phyloP scores from a whole-genome alignment of 2,329 filamentous ascomycete species.

The Chalara sp. region DNA sequence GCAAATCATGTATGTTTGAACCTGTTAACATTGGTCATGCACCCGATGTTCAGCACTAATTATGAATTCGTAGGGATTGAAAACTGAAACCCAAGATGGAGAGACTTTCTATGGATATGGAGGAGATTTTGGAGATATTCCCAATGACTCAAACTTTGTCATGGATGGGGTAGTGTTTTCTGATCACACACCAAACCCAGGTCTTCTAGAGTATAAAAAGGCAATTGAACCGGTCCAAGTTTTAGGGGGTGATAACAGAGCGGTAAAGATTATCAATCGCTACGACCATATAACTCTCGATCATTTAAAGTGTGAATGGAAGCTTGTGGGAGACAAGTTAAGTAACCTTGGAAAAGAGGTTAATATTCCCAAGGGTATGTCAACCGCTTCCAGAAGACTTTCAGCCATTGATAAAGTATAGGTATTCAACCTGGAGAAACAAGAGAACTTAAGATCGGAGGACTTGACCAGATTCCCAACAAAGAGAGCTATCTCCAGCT shows the following conservation, averaged over 20 bases:
- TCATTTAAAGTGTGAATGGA: slow-evolving; percentile 40
- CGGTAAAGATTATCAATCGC: slow-evolving; percentile 30
- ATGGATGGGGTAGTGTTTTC: slow-evolving; percentile 35
- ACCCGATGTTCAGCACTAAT: neutral
- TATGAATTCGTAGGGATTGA: slow-evolving; percentile 27
- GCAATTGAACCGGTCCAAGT: slow-evolving; percentile 33
- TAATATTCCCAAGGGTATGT: slow-evolving; percentile 35
- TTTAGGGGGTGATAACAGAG: slow-evolving; percentile 9
- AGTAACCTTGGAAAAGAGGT: slow-evolving; percentile 23
- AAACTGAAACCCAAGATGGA: slow-evolving; percentile 24
- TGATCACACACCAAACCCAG: slow-evolving; percentile 34
- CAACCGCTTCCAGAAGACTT: neutral
- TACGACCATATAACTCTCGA: slow-evolving; percentile 48
- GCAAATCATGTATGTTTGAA: slow-evolving; percentile 29
- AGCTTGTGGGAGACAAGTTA: slow-evolving; percentile 22
- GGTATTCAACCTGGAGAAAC: slow-evolving; percentile 32
- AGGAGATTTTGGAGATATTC: slow-evolving; percentile 37
- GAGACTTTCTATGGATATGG: slow-evolving; percentile 36
- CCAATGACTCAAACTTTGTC: slow-evolving; percentile 37
- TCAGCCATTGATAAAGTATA: slow-evolving; percentile 3
- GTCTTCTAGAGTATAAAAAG: slow-evolving; percentile 34
- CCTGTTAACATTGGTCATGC: neutral
- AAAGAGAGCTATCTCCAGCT: slow-evolving; percentile 42
- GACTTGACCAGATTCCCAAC: slow-evolving; percentile 4
- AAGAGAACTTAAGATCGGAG: slow-evolving; percentile 12